phyloP scores from a whole-genome alignment of 352 stramenopile species.

The Albugo candida region DNA sequence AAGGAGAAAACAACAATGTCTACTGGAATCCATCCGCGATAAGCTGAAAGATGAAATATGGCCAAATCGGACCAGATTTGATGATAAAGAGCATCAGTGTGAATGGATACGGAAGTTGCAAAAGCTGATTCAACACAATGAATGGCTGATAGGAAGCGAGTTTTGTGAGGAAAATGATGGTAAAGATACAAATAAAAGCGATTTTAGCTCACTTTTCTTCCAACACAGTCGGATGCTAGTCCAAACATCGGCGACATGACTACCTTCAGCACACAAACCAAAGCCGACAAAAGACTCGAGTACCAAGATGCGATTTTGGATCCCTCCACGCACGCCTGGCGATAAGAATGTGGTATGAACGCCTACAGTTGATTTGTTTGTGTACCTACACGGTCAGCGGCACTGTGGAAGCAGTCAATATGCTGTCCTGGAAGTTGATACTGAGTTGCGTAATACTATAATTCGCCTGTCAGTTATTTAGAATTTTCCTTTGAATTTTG shows the following conservation, averaged over 20 bases:
- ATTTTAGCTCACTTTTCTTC: conserved; percentile 33
- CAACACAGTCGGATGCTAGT: conserved; percentile 50
- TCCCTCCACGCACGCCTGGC: conserved; percentile 30
- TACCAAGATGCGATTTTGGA: conserved; percentile 51
- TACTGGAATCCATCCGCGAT: conserved; percentile 37
- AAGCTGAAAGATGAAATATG: conserved; percentile 39
- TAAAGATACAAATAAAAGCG: not conserved
- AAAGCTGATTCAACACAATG: conserved; percentile 37
- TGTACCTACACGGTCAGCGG: too few species aligned
- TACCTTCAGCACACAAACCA: conserved; percentile 37
- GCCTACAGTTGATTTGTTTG: too few species aligned
- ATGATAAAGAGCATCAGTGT: conserved; percentile 50
- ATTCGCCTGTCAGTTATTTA: too few species aligned
- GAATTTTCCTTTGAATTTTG: too few species aligned
- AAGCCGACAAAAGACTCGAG: conserved; percentile 45
- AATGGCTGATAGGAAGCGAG: conserved; percentile 20
- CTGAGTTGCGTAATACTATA: too few species aligned
- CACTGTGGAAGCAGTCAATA: too few species aligned
- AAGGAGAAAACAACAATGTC: not conserved
- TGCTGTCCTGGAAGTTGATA: too few species aligned
- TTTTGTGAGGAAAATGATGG: not conserved
- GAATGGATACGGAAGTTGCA: conserved; percentile 38
- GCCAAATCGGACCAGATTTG: conserved; percentile 24
- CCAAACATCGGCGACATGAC: conserved; percentile 49
- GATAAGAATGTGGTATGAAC: too few species aligned